Base-by-base conservation (phyloP, 257 asterid species). In the Jaltomata sinuosa region DNA sequence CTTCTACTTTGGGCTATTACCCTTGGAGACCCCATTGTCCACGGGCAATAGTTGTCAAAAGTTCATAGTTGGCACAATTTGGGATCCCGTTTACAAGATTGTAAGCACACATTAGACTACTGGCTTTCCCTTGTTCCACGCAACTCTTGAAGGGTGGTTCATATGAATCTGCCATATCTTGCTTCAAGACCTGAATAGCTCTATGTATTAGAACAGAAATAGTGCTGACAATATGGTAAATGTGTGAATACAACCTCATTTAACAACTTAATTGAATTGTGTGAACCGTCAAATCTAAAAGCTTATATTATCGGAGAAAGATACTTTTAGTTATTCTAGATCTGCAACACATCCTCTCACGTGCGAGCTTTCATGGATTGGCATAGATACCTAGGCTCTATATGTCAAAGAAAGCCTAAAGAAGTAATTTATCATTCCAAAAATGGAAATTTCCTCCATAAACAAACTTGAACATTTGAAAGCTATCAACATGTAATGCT, bases 141-240 rank as follows among this genome's bases (percentile, higher is more conserved):
- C 98, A 94, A 62, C 88, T 91, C 90, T 69, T 84, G 86, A 94
- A 94, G 34, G 98, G 97, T 21, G 96, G 98, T 84, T 91, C 92
- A 82, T 80, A 94, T 12, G 97, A 89, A 53, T 94, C 98, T 22
- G 94, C 95, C 87, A 94, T 52, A 84, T 93, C 98, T 83, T 93
- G 96, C 87, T 86, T 85, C 62, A 86, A 87, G 38, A 94, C 95
- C 98, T 94, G 31, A 22, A 83, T 9, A 83, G 3, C 83, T 72
- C 10, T 25, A 21, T 36, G 21, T 11, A 31, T 29, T 38, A 19
- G 55, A 12, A n/a, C 19, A 49, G 18, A 29, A 49, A 76, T 47
- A 8, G 16, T 34, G 77, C 25, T 18, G 16, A 68, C 49, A 9
- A 67, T 67, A 14, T 42, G 42, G 57, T 72, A 72, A 72, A 42